Evolutionary conservation across 176 grass and related monocot genomes (phyloP), one percentile per base, ranked within the genome.

Genomic region (Metroxylon sagu): DNA sequence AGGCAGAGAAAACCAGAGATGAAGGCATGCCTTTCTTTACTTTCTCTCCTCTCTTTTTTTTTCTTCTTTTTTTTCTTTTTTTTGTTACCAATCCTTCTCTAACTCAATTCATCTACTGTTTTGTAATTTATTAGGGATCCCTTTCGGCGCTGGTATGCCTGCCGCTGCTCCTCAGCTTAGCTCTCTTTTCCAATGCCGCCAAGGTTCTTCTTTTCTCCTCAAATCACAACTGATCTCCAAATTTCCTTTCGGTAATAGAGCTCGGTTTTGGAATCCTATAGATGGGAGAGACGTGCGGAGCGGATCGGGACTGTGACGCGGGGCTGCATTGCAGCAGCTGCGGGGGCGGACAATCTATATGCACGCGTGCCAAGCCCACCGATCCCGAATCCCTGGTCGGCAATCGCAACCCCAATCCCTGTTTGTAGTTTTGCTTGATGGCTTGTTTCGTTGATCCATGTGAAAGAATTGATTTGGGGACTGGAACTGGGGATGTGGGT

Each of bases 261-360:
- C 7, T 12, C 3, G 12, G 25, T 65, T 43, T 43, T 74, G 17
- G 17, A 48, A n/a, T 65, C 23, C 63, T 60, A 14, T 62, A 88
- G 75, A 51, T 82, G 19, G 86, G 92, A 57, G 83, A 51, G 3
- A 54, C 50, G 52, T 96, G 92, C 77, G 71, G 68, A 0, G 23
- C 72, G 4, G 35, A 82, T 55, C 56, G 53, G 5, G 70, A 59
- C 19, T 87, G 86, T 65, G 68, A 75, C 50, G 18, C 29, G 5
- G 83, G 80, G 18, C 48, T 74, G 54, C 80, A 74, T 0, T 96
- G 92, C 83, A 73, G 76, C 61, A 56, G 57, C 25, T 96, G 92
- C 76, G 52, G 49, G 10, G 67, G 17, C 64, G 77, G 61, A 58
- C 57, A 16, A 15, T 70, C 12, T 67, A 82, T 71, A 2, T 89